These are phyloP conservation scores for Leccinum griseonigrum DNA, from an alignment of 1,284 basidiomycete species.

Conservation along the genomic window DNA sequence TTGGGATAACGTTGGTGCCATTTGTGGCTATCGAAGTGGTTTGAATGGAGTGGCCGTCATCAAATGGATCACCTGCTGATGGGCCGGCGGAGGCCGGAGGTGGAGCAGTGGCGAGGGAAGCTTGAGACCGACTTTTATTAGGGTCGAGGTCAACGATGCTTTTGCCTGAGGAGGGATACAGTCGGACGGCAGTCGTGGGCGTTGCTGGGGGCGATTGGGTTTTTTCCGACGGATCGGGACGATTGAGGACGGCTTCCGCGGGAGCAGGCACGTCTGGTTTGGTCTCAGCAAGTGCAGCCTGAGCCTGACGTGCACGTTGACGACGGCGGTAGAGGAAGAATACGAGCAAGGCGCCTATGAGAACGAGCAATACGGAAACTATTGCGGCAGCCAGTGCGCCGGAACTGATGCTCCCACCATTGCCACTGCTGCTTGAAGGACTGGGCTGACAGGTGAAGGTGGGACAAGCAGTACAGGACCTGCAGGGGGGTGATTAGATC, in stretches of 20 bases:
- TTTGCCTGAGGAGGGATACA: slow-evolving; percentile 44
- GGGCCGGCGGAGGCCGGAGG: slow-evolving; percentile 17
- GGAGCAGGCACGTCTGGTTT: slow-evolving; percentile 67
- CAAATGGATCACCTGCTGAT: slow-evolving; percentile 64
- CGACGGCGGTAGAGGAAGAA: slow-evolving; percentile 66
- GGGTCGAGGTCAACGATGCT: slow-evolving; percentile 61
- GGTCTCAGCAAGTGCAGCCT: slow-evolving; percentile 35
- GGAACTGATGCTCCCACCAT: slow-evolving; percentile 52
- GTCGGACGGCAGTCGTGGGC: slow-evolving; percentile 40
- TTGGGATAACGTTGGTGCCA: slow-evolving; percentile 80
- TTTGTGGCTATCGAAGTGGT: slow-evolving; percentile 67
- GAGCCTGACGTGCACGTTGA: slow-evolving; percentile 28
- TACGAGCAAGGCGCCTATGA: slow-evolving; percentile 47
- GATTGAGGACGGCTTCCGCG: slow-evolving; percentile 71
- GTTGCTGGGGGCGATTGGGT: slow-evolving; percentile 24
- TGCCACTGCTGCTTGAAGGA: slow-evolving; percentile 16
- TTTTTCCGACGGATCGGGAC: slow-evolving; percentile 76
- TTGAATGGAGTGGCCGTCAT: slow-evolving; percentile 72
- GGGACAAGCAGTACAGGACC: slow-evolving; percentile 56
- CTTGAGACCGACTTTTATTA: slow-evolving; percentile 32
- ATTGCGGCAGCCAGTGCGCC: slow-evolving; percentile 76
- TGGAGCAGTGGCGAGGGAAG: slow-evolving; percentile 31
- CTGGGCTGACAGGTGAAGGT: slow-evolving; percentile 33
- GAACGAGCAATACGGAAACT: slow-evolving; percentile 58
- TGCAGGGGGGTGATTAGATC: slow-evolving; percentile 30